Base-by-base conservation (phyloP, 2,329 filamentous ascomycete species). In the Neofusicoccum parvum region DNA sequence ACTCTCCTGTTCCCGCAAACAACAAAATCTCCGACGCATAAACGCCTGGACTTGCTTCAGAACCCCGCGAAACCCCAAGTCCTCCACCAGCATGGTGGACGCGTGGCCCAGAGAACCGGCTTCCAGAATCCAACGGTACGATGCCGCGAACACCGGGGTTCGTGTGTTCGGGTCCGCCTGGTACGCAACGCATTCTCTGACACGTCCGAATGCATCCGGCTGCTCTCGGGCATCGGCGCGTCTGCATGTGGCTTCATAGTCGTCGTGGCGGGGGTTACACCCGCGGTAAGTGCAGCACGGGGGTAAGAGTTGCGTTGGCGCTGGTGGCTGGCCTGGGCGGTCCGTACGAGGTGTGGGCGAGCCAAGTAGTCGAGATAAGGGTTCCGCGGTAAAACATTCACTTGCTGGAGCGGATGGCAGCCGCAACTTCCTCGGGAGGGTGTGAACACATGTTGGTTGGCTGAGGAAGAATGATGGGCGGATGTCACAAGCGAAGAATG, bases 401-500 rank as follows among this genome's bases (percentile, higher is more conserved):
- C 11, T 43, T 15, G 23, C 32, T 17, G 41, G 54, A 34, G 10
- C 15, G 39, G 15, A 4, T 27, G 23, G 51, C 37, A 23, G 34
- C 37, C 15, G 10, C 34, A 20, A 36, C n/a, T 11, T 41, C 39
- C 15, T 32, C 20, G 17, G 53, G 14, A 14, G 54, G 5, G 10
- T 12, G 20, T 48, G 27, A 23, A 46, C 32, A 32, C 43, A 60
- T 11, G 54, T 20, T 7, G 41, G 4, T 11, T 37, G 56, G 27
- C n/a, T 23, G 50, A 39, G 4, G 43, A 37, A 32, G 20, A 20
- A 36, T 10, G 49, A 34, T 50, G 48, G 14, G 17, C 34, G 48
- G 39, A 46, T 7, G 56, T 60, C 56, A 60, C 56, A 34, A 60
- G 41, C 43, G 15, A 60, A 34, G 41, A 20, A 46, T 46, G 15